Base-by-base conservation (phyloP, 2,329 filamentous ascomycete genomes). In the Colletotrichum camelliae region DNA sequence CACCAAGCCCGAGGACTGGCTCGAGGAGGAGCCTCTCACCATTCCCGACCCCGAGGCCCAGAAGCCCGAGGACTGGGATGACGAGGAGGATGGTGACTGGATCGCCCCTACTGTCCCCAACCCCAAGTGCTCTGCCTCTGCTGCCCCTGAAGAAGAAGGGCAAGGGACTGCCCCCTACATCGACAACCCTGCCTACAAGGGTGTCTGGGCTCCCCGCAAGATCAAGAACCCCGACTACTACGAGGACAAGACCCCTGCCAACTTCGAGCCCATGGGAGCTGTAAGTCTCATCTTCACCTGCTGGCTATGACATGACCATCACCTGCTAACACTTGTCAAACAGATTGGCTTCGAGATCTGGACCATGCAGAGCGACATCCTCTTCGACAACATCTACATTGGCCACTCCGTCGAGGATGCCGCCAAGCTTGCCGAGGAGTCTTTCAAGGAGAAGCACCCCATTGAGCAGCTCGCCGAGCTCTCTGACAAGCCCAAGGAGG, bases 381-480 rank as follows among this genome's bases (percentile, higher is more conserved):
- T 98, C 82, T 98, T 99, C 82, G 95, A 98, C 92, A 99, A 99
- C 93, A 97, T 99, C 90, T 99, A 98, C 92, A 96, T 99, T 85
- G 97, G 97, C 78, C 97, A 99, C 93, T 98, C 96, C 24, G 86
- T 97, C 80, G 95, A 95, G 83, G 97, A 99, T 80, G 97, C 97
- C 77, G 93, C 94, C 86, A 94, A 96, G 88, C 90, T 99, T 83
- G 94, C 95, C 81, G 91, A 94, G 79, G 95, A 98, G 91, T 95
- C 95, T 71, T 99, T 96, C 86, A 93, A 95, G 83, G 87, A 95
- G 88, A 99, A 99, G 94, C 90, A 93, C 85, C 89, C 93, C 72
- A 88, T 95, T 67, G 97, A 99, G 90, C 91, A 94, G 89, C 92
- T 93, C 64, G 90, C 95, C 80, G 94, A 97, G 84, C 91, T 94